A percentile compares a stretch with the other conserved stretches of the same genome.
Evolutionary conservation across 257 asterid genomes (phyloP).

Genomic region (Solanum commersonii): DNA sequence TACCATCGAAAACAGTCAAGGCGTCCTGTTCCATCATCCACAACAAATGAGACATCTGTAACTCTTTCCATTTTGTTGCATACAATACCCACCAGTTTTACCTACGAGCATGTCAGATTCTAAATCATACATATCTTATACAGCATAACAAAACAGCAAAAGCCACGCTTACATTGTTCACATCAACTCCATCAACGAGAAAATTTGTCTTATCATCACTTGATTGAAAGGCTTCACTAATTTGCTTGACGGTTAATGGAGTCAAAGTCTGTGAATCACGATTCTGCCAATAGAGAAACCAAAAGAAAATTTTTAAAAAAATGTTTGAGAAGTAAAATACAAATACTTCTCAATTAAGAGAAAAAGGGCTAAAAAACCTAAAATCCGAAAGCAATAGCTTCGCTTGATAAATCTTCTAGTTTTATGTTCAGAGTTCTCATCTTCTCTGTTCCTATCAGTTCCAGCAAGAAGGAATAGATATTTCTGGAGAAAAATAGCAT

Average conservation of each 20-base stretch:
- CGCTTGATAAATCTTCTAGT: neutral
- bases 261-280: constrained; percentile 70
- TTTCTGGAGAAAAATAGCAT: neutral
- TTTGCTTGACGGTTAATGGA: constrained; percentile 88
- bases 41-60: constrained; percentile 58
- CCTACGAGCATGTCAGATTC: constrained; percentile 29
- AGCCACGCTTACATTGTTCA: constrained; percentile 37
- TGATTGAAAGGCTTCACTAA: constrained; percentile 51
- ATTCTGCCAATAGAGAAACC: constrained; percentile 30
- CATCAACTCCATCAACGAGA: constrained; percentile 74
- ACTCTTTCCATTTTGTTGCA: constrained; percentile 45
- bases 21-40: constrained; percentile 94
- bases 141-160: neutral
- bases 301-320: neutral
- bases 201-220: constrained; percentile 59
- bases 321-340: neutral
- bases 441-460: neutral
- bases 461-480: neutral
- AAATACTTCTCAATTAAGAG: neutral
- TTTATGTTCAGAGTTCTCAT: neutral
- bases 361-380: neutral
- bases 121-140: neutral
- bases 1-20: constrained; percentile 71
- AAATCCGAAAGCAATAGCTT: neutral
- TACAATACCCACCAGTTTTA: constrained; percentile 65